These are phyloP conservation scores for Warburgia ugandensis DNA, from an alignment of 164 flowering plant genomes.

Conservation along the genomic window DNA sequence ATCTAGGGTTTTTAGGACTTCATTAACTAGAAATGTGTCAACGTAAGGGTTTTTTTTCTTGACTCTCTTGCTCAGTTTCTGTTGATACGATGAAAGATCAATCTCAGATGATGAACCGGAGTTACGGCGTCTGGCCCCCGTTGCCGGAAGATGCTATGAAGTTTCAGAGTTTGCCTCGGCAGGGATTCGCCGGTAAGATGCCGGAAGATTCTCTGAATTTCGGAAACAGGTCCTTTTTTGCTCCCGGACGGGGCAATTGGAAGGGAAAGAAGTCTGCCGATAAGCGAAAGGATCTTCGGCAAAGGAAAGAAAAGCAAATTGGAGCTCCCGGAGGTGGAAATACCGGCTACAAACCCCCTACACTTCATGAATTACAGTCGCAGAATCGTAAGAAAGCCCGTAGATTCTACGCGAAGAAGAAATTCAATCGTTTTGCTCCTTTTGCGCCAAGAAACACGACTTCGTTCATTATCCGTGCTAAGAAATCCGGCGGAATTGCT, in stretches of 20 bases:
- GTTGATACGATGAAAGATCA: too few relatives aligned
- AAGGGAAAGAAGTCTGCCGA: slow-evolving; percentile 56
- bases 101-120: too few relatives aligned
- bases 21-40: too few relatives aligned
- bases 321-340: slow-evolving; percentile 15
- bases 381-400: slow-evolving; percentile 68
- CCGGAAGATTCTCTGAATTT: too few relatives aligned
- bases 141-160: too few relatives aligned
- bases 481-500: slow-evolving; percentile 76
- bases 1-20: too few relatives aligned
- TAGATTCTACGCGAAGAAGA: slow-evolving; percentile 64
- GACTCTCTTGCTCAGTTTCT: too few relatives aligned
- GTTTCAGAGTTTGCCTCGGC: too few relatives aligned
- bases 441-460: slow-evolving; percentile 84
- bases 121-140: too few relatives aligned
- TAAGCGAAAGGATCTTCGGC: slow-evolving; percentile 22
- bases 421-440: slow-evolving; percentile 59
- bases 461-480: slow-evolving; percentile 69
- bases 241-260: slow-evolving; percentile 40
- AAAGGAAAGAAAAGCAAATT: slow-evolving; percentile 14
- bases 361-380: slow-evolving; percentile 53
- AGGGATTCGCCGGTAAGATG: too few relatives aligned
- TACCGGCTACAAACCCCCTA: slow-evolving; percentile 64
- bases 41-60: too few relatives aligned
- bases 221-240: too few relatives aligned